Conservation (phyloP, 2,329 filamentous ascomycete genomes). For the Xylariaceae sp. region DNA sequence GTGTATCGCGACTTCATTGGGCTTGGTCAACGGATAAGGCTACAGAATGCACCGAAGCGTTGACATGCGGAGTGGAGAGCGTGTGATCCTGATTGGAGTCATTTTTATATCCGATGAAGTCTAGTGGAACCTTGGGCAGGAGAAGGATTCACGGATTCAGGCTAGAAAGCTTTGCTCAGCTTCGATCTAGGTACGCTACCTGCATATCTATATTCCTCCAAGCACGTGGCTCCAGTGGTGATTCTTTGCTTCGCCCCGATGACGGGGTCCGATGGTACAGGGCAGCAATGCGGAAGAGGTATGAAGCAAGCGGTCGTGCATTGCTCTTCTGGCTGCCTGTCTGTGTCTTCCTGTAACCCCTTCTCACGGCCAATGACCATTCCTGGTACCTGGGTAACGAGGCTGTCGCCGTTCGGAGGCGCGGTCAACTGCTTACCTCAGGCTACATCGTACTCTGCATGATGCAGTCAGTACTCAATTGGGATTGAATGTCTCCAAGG, state of each 20-base stretch:
- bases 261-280: conserved; percentile 14
- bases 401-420: background rate
- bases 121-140: conserved; percentile 34
- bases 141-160: conserved; percentile 18
- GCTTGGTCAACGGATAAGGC: conserved; percentile 14
- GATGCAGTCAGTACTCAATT: background rate
- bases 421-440: background rate
- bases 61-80: conserved; percentile 21
- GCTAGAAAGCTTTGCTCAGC: conserved; percentile 18
- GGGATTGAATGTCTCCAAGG: conserved; percentile 12
- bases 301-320: background rate
- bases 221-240: conserved; percentile 38
- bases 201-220: conserved; percentile 14
- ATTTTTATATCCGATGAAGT: conserved; percentile 12
- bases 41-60: conserved; percentile 15
- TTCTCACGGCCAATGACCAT: conserved; percentile 1
- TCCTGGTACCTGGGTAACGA: background rate
- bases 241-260: conserved; percentile 14
- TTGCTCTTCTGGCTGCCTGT: conserved; percentile 5
- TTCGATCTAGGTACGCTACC: conserved; percentile 14
- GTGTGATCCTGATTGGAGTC: conserved; percentile 28
- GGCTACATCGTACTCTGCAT: background rate
- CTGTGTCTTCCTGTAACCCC: conserved; percentile 1
- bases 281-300: conserved; percentile 9
- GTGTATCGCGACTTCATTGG: conserved; percentile 9